These are phyloP conservation scores for Caulochytrium protostelioides DNA, from an alignment of 371 early-diverging fungal species.

Conservation along the genomic window DNA sequence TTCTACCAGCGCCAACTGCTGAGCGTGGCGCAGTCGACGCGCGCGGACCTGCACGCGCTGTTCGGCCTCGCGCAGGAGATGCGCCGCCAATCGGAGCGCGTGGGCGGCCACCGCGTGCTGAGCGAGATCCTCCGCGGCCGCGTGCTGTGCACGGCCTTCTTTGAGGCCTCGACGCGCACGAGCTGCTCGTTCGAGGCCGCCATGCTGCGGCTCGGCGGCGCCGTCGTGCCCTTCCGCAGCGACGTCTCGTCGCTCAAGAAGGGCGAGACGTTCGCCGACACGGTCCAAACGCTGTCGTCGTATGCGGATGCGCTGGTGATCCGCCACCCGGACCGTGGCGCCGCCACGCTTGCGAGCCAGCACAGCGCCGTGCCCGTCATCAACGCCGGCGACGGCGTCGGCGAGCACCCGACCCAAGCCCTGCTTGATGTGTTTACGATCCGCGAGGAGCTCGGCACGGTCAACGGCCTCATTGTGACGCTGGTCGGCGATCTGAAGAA, in stretches of 20 bases:
- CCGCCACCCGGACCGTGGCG: conserved; percentile 81
- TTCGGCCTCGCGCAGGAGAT: conserved; percentile 95
- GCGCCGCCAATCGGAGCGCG: conserved; percentile 71
- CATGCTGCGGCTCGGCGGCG: conserved; percentile 80
- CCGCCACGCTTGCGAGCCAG: conserved; percentile 61
- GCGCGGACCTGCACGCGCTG: conserved; percentile 72
- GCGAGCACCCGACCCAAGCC: conserved; percentile 96
- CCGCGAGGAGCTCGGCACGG: conserved; percentile 66
- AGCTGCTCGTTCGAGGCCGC: conserved; percentile 82
- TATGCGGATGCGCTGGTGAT: conserved; percentile 80
- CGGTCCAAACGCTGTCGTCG: conserved; percentile 74
- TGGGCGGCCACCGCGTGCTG: conserved; percentile 42
- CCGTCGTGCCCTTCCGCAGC: conserved; percentile 60
- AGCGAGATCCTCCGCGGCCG: conserved; percentile 67
- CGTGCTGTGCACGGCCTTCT: conserved; percentile 83
- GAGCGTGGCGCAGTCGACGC: conserved; percentile 66
- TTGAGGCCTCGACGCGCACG: conserved; percentile 89
- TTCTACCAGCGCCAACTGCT: conserved; percentile 81
- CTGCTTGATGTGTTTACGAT: conserved; percentile 88
- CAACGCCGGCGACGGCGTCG: conserved; percentile 90
- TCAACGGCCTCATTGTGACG: conserved; percentile 82
- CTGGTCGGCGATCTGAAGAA: conserved; percentile 90
- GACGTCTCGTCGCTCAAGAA: conserved; percentile 72
- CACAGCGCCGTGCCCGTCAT: conserved; percentile 68
- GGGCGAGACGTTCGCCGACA: conserved; percentile 85